Percentiles rank a stretch among this genome's conserved stretches.
Evolutionary conservation across 2,329 filamentous ascomycete species (phyloP).

Genomic region (Colletotrichum siamense): DNA sequence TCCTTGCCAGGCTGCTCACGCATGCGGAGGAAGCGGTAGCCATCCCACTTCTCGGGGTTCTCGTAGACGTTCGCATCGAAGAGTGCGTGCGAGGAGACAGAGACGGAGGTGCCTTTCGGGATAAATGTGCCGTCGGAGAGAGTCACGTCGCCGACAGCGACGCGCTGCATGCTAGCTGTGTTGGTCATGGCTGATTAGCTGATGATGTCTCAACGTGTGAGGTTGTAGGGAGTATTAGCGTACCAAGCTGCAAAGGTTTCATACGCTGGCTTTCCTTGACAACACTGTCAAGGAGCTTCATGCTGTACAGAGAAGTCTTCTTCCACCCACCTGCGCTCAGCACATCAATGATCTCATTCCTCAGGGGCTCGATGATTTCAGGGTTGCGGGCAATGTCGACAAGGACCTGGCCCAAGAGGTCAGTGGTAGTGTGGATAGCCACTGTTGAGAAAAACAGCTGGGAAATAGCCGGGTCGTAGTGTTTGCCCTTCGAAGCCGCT

Average conservation of each 20-base stretch:
- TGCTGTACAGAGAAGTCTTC: conserved; percentile 39
- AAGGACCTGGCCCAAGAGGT: conserved; percentile 38
- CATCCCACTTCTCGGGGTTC: background rate
- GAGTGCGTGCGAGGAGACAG: background rate
- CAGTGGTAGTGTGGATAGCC: conserved; percentile 48
- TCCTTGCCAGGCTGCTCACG: conserved; percentile 2
- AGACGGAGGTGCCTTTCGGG: background rate
- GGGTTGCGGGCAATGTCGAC: conserved; percentile 43
- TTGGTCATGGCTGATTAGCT: background rate
- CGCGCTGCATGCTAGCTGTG: conserved; percentile 12
- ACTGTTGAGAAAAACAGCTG: conserved; percentile 79
- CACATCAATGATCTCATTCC: conserved; percentile 44
- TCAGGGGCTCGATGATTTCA: conserved; percentile 43
- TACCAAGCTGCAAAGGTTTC: conserved; percentile 10
- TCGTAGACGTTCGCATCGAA: background rate
- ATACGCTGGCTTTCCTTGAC: conserved; percentile 43
- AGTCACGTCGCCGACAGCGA: background rate
- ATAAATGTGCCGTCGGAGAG: conserved; percentile 16
- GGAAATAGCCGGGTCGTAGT: conserved; percentile 69
- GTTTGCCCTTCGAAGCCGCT: conserved; percentile 49
- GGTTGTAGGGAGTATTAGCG: background rate
- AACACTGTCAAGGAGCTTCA: conserved; percentile 46
- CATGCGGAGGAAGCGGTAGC: conserved; percentile 1
- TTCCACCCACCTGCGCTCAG: conserved; percentile 38
- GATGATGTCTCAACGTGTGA: background rate